These are phyloP conservation scores for Dichotomocladium elegans DNA, from an alignment of 371 early-diverging fungal species.

Conservation along the genomic window DNA sequence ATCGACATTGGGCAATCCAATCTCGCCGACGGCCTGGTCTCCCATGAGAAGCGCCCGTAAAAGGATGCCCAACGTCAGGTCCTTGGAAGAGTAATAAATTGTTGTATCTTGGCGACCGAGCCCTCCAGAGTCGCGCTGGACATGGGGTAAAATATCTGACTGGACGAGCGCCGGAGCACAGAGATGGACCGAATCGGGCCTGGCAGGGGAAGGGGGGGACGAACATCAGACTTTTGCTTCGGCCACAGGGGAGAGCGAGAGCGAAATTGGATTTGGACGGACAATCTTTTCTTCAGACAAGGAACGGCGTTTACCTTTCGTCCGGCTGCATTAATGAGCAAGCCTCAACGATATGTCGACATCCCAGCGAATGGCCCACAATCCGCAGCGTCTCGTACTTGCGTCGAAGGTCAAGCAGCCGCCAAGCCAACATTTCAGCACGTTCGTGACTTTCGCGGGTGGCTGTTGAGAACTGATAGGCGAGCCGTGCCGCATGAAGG, in stretches of 20 bases:
- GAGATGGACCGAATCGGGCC: constrained; percentile 44
- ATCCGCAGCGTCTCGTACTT: constrained; percentile 39
- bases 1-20: constrained; percentile 25
- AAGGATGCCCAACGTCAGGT: constrained; percentile 38
- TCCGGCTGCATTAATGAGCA: constrained; percentile 29
- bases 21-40: constrained; percentile 40
- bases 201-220: too few species aligned
- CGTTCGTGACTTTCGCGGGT: constrained; percentile 32
- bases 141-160: constrained; percentile 27
- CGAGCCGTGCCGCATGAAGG: constrained; percentile 36
- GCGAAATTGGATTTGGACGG: too few species aligned
- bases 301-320: constrained; percentile 23
- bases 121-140: constrained; percentile 20
- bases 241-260: too few species aligned
- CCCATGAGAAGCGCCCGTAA: constrained; percentile 33
- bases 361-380: constrained; percentile 46
- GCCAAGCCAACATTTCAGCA: constrained; percentile 44
- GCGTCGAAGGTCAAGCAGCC: constrained; percentile 33
- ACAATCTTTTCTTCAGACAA: too few species aligned
- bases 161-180: constrained; percentile 44
- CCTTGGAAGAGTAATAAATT: constrained; percentile 42
- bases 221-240: not conserved
- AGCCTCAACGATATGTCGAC: constrained; percentile 47
- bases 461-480: constrained; percentile 37
- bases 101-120: constrained; percentile 28